Base-by-base conservation (phyloP, 495 filamentous ascomycete species). In the Aspergillus saccharolyticus region DNA sequence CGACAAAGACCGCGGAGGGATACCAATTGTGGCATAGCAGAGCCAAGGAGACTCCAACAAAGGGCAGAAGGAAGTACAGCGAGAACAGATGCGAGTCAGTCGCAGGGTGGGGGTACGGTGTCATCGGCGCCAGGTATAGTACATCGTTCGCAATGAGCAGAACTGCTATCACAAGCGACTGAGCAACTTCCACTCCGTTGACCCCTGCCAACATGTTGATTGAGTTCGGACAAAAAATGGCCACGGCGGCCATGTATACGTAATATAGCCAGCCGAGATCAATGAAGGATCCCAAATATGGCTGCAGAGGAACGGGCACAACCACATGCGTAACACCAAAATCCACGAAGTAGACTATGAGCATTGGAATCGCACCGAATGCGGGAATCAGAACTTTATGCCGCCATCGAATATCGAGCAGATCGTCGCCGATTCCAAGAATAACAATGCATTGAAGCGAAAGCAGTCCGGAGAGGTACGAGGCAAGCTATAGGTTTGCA, bases 141-240 rank as follows among this genome's bases (percentile, higher is more conserved):
- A 91, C 91, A 69, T 97, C 94, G 72, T 97, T 97, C 60, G 90
- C 72, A 19, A 88, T 81, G 52, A 99, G 80, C 22, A 97, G 80
- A 39, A 85, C 68, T 18, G 91, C 92, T 65, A 99, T 94, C 56
- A 96, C 86, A 24, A 97, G 79, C 21, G 91, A 96, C 71, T 99
- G 94, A 3, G 87, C 80, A 48, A 97, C 95, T 70, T 99, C 94
- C 60, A 99, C 91, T 12, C 94, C 94, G 72, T 99, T 99, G 65
- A 99, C 89, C 10, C 94, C 94, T 6, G 94, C 94, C 2, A 97
- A 76, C 74, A 99, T 99, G 77, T 99, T 99, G 80, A 99, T 99
- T 67, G 90, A 89, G 72, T 99, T 97, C 5, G 94, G 91, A 63
- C 89, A 93, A 74, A 98, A 98, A 54, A 98, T 97, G 63, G 91